phyloP scores from a whole-genome alignment of 129 eudicot genomes.

The Apium graveolens region DNA sequence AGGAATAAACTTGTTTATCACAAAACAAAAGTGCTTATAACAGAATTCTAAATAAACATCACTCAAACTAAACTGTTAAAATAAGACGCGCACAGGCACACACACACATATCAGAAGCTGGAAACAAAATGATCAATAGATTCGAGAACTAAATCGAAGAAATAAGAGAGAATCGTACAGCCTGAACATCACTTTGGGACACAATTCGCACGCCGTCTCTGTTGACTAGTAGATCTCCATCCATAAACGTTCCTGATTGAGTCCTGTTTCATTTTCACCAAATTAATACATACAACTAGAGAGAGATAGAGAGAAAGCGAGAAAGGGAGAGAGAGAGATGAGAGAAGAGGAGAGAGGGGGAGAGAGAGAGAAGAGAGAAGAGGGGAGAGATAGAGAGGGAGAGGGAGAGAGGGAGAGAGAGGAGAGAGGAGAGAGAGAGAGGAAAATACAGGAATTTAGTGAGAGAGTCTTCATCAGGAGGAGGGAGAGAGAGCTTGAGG shows the following conservation, averaged over 20 bases:
- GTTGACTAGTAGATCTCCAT: constrained; percentile 94
- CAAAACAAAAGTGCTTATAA: background rate
- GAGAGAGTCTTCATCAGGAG: constrained; percentile 68
- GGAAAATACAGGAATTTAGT: constrained; percentile 61
- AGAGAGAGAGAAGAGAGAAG: constrained; percentile 65
- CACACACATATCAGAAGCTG: background rate
- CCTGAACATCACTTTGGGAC: constrained; percentile 54
- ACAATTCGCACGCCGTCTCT: constrained; percentile 89
- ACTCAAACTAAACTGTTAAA: background rate
- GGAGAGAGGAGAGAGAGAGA: constrained; percentile 16
- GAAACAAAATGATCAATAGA: background rate
- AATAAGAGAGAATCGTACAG: constrained; percentile 30
- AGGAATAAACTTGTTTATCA: background rate
- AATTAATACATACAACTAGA: background rate
- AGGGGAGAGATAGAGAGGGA: constrained; percentile 61
- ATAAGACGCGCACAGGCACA: background rate
- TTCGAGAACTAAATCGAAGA: background rate
- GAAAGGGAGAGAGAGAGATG: constrained; percentile 49
- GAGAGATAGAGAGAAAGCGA: constrained; percentile 43
- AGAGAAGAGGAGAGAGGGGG: constrained; percentile 53
- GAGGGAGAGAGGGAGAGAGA: constrained; percentile 29
- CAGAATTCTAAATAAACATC: background rate
- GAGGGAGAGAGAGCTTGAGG: constrained; percentile 73
- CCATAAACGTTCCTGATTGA: constrained; percentile 88
- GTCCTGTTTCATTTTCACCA: constrained; percentile 37